Conservation (phyloP, 75 land plant genomes). For the Sequoiadendron giganteum region DNA sequence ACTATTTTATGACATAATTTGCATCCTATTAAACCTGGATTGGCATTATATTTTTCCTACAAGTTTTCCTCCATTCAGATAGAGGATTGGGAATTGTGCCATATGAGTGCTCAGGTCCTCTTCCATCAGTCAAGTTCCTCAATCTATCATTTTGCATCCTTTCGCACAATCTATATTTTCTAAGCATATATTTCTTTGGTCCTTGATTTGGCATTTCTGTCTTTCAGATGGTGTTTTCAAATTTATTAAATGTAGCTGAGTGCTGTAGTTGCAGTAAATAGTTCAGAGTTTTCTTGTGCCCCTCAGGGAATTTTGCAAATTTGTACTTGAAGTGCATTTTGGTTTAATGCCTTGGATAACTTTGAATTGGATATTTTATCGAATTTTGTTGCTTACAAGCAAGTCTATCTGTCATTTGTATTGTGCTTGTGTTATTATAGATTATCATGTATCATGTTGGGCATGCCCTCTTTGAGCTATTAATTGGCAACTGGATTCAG, state of each 20-base stretch:
- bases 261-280: neutral
- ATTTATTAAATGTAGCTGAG: neutral
- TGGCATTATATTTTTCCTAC: no score
- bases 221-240: neutral
- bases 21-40: no score
- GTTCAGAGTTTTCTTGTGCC: neutral
- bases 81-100: no score
- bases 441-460: neutral
- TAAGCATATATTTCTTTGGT: no score
- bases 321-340: neutral
- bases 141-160: no score
- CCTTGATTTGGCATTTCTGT: no score
- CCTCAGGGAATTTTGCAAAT: neutral
- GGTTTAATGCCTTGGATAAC: neutral
- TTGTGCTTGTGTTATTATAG: neutral
- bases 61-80: no score
- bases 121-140: no score
- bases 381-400: neutral
- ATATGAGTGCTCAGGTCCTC: no score
- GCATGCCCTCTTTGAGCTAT: neutral
- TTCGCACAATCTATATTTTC: no score
- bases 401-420: neutral
- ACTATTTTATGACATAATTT: no score
- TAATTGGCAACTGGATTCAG: neutral
- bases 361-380: neutral